Evolutionary conservation across 2,329 filamentous ascomycete species (phyloP), one percentile per base, ranked within the genome.

Genomic region (Phialocephala subalpina): DNA sequence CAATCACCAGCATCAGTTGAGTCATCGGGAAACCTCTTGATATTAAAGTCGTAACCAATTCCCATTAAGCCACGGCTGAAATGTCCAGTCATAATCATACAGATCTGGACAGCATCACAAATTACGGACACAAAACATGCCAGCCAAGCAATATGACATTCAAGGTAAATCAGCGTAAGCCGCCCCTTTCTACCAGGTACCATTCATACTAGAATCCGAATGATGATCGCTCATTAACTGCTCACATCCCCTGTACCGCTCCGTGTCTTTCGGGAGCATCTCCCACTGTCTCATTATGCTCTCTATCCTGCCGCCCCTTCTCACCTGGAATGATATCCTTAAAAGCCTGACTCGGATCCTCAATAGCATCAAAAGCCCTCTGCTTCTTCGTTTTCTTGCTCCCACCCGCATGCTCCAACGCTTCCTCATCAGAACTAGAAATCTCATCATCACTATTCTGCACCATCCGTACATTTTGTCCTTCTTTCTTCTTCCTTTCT

Each of bases 401-500:
- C n/a, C 58, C 47, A 14, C 47, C 29, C 16, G 18, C 60, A 18
- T 67, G 62, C 42, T 68, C 69, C 55, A 76, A 25, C 8, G 64
- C 64, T 38, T 89, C 74, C 62, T 78, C 76, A 49, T 77, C 76
- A 65, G 68, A 72, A 35, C 70, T 74, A 56, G 71, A 73, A 35
- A 76, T 75, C 2, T 76, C 75, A 63, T 70, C 72, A 67, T 76
- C 74, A 49, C 82, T 80, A 75, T 88, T 87, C 75, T 86, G 81
- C 42, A 89, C 84, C 78, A 89, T 82, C 63, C 82, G 79, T 38
- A 89, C 72, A 65, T 81, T 76, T 9, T 75, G 72, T 35, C 86
- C 85, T 72, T 86, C 83, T 47, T 81, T 81, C 83, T 92, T 92
- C 86, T 96, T 97, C 70, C 85, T 80, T 65, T 90, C 86, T 29